Evolutionary conservation across 768 basidiomycete genomes (phyloP), one percentile per base, ranked within the genome.

Genomic region (Crassisporium funariophilum): DNA sequence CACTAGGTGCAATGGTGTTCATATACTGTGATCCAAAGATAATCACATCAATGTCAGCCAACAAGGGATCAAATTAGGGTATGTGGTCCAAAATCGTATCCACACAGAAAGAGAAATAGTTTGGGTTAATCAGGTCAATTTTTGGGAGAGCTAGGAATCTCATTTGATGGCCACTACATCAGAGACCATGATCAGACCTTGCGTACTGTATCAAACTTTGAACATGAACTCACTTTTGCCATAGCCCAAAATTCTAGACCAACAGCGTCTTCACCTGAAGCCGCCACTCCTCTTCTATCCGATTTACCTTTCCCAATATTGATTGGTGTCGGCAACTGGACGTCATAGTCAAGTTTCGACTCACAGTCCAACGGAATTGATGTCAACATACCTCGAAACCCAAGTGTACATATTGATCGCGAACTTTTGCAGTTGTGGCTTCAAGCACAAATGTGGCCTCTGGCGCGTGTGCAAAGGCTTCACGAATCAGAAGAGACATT

Each of bases 331-430:
- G 53, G 29, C 10, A 53, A 10, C 63, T 65, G 13, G 29, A 11
- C 1, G 21, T 12, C 5, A 23, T 36, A 23, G 15, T 36, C 9
- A 17, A 2, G 1, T 24, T n/a, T 19, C 4, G 11, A 2, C 5
- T 25, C 17, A 24, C 12, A 13, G 24, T 3, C 24, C 20, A 16
- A 36, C 21, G 5, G 15, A 34, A 11, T 11, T 4, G 16, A 5
- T 25, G 2, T 22, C 24, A 4, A 35, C 57, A 36, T 44, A 64
- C 65, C 56, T 62, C 61, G 42, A 61, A 69, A 4, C 68, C 66
- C 2, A 65, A 33, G 46, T 63, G 68, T 4, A 50, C 38, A 54
- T 67, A 69, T 42, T 56, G 61, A 46, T 65, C 63, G 37, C 63
- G 54, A 15, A 60, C 60, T 31, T 59, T 59, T 7, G 57, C 13